These are phyloP conservation scores for Pecoramyces ruminantium DNA, from an alignment of 192 early-diverging fungal species.

Conservation along the genomic window DNA sequence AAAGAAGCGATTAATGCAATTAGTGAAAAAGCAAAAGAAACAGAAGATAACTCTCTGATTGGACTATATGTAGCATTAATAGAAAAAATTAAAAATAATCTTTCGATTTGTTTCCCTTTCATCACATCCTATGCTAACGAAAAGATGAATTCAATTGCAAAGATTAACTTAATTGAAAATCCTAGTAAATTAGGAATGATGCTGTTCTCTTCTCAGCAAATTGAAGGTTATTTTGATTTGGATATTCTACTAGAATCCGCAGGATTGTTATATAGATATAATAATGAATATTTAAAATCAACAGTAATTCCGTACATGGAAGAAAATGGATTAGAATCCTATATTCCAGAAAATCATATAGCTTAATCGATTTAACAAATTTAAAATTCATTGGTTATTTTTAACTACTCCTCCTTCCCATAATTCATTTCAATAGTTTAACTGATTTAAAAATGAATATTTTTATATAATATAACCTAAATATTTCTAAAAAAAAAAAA, in stretches of 20 bases:
- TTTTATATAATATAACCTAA: too few species aligned
- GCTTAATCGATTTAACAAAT: too few species aligned
- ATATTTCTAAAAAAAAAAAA: too few species aligned
- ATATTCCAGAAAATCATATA: background rate
- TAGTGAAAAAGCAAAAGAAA: background rate
- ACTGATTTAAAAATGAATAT: too few species aligned
- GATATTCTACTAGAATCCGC: background rate
- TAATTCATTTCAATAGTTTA: too few species aligned
- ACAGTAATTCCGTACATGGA: background rate
- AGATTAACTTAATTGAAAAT: background rate
- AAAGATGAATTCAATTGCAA: background rate
- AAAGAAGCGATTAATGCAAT: background rate
- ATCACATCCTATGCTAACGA: background rate
- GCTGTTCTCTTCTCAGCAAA: background rate
- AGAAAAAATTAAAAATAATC: background rate
- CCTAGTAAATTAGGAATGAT: background rate
- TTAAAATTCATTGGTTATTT: too few species aligned
- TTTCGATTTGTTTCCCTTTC: background rate
- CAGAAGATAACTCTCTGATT: background rate
- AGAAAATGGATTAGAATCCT: background rate
- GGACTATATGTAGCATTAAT: background rate
- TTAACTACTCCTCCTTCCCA: too few species aligned
- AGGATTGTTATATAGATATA: background rate
- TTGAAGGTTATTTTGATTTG: background rate
- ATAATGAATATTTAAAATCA: background rate